Percentiles rank a stretch among this genome's conserved stretches.
These are phyloP conservation scores for Phascolomyces articulosus DNA, from an alignment of 371 early-diverging fungal species.

Conservation along the genomic window DNA sequence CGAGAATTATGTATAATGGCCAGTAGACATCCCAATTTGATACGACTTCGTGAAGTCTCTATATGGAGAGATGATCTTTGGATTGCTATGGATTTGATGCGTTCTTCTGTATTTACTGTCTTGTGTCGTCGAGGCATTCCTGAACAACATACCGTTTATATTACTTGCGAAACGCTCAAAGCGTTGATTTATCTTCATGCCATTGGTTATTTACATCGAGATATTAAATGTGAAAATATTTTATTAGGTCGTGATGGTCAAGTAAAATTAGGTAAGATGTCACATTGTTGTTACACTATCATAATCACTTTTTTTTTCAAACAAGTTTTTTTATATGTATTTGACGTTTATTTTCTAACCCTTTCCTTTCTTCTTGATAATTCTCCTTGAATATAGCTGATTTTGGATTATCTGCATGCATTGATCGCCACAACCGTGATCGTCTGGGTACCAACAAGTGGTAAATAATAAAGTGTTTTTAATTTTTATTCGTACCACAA, in stretches of 20 bases:
- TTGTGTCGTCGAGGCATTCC: conserved; percentile 53
- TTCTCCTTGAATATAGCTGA: conserved; percentile 26
- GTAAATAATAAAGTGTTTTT: conserved; percentile 6
- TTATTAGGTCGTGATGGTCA: conserved; percentile 91
- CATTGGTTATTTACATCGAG: conserved; percentile 95
- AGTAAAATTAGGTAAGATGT: conserved; percentile 89
- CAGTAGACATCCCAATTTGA: conserved; percentile 39
- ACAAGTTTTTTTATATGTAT: too few species aligned
- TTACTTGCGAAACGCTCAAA: conserved; percentile 46
- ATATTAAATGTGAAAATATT: conserved; percentile 97
- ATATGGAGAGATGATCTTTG: conserved; percentile 47
- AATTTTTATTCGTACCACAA: background rate
- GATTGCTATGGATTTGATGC: conserved; percentile 56
- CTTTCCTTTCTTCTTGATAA: background rate
- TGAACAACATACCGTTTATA: conserved; percentile 41
- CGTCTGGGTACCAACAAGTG: conserved; percentile 97
- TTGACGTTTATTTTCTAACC: background rate
- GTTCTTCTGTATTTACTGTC: conserved; percentile 51
- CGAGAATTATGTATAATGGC: conserved; percentile 53
- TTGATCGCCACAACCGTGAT: conserved; percentile 63
- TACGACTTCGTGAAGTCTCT: conserved; percentile 41
- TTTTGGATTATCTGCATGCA: conserved; percentile 44
- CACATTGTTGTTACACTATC: background rate
- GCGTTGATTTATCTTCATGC: conserved; percentile 92
- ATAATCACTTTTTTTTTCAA: too few species aligned